Percentiles rank a stretch among this genome's conserved stretches.
Evolutionary conservation across 495 filamentous ascomycete species (phyloP).

Genomic region (Penicillium pulvis): DNA sequence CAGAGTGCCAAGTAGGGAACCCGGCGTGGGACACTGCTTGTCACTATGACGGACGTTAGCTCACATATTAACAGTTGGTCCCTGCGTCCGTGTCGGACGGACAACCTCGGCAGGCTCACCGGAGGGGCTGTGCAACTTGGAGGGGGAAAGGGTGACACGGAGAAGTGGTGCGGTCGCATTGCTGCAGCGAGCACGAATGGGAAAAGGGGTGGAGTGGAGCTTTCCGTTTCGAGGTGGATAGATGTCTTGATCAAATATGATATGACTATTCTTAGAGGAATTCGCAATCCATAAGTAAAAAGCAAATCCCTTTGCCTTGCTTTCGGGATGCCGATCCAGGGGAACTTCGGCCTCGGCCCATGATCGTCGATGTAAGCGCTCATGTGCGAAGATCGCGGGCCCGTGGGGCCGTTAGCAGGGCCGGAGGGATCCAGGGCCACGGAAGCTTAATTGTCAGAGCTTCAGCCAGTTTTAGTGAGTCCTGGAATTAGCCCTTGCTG

Average conservation of each 20-base stretch:
- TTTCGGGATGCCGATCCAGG: slow-evolving; percentile 8
- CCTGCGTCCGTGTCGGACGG: slow-evolving; percentile 25
- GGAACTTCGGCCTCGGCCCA: background rate
- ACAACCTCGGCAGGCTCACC: slow-evolving; percentile 23
- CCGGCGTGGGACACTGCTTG: slow-evolving; percentile 4
- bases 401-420: background rate
- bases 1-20: background rate
- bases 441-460: slow-evolving; percentile 18
- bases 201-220: background rate
- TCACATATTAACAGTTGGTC: slow-evolving; percentile 25
- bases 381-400: background rate
- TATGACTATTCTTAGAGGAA: background rate
- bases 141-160: slow-evolving; percentile 20
- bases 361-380: background rate
- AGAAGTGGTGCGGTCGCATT: slow-evolving; percentile 23
- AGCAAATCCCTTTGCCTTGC: background rate
- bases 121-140: slow-evolving; percentile 27
- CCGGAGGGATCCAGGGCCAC: slow-evolving; percentile 12
- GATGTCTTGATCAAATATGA: background rate
- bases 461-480: background rate
- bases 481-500: slow-evolving; percentile 9
- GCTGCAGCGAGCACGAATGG: slow-evolving; percentile 11
- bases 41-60: slow-evolving; percentile 3
- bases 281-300: too few relatives aligned
- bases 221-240: background rate